Evolutionary conservation across 2,329 filamentous ascomycete genomes (phyloP), one percentile per base, ranked within the genome.

Genomic region (Aspergillus texensis): DNA sequence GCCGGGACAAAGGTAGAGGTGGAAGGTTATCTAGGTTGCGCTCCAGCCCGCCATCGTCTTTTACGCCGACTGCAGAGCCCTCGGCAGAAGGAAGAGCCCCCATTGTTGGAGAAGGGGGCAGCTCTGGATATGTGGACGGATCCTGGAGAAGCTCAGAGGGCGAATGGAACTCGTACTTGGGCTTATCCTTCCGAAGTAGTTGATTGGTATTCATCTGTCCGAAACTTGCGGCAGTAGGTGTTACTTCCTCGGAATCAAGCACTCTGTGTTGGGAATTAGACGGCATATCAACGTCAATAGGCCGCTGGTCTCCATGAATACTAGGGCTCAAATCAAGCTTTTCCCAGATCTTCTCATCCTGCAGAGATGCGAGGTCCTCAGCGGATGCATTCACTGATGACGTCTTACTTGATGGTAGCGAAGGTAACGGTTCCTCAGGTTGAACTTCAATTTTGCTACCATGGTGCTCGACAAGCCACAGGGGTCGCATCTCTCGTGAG

Each of bases 381-480:
- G 80, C 72, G 2, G 83, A 85, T 1, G 81, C 78, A 53, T 76
- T 79, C 53, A 79, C 73, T 5, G 83, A 85, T 6, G 80, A 82
- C n/a, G 75, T 78, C 68, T 80, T 78, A 71, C 83, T 85, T 6
- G 81, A 81, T 45, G 84, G 84, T 12, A 86, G 74, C n/a, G 81
- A 81, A 39, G 84, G 83, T 54, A 82, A 75, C 5, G 78, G 70
- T 57, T 81, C 81, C 30, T 81, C 77, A 16, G 67, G 65, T 45
- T 80, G 75, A 19, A 71, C 74, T 66, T 75, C 79, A 21, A 75
- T 72, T 70, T 84, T 83, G 21, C 67, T 66, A 24, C 80, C 78
- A 67, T 84, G 86, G 34, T 83, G 88, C 75, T 96, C 91, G 8
- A 96, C 87, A 26, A 97, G 88, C 77, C 91, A 94, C 10, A 97